Conservation (phyloP, 2,329 filamentous ascomycete genomes). For the Chalara sp. region DNA sequence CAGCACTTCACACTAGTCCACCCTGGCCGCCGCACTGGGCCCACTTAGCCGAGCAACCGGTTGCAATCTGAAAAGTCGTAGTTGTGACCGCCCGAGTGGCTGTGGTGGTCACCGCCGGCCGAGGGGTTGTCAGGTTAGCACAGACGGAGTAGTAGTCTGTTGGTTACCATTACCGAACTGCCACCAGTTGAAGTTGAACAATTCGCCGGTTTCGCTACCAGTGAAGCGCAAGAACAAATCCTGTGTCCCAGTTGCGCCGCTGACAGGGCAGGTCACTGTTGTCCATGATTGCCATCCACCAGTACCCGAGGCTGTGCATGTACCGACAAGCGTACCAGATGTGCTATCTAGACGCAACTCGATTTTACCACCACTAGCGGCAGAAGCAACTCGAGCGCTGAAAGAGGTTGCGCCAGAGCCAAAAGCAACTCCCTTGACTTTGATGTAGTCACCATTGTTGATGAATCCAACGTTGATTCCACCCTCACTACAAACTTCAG, state of each 20-base stretch:
- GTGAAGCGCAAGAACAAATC: background rate
- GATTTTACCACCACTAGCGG: background rate
- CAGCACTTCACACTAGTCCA: no score
- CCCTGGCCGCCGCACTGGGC: no score
- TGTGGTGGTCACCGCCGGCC: no score
- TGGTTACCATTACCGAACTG: background rate
- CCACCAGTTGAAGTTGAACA: background rate
- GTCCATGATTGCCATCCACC: background rate
- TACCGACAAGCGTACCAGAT: background rate
- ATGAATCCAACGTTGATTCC: background rate
- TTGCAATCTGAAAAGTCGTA: no score
- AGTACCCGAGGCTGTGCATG: background rate
- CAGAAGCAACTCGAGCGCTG: background rate
- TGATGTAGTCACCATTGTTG: slow-evolving; percentile 1
- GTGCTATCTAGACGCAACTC: background rate
- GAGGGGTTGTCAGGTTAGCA: no score
- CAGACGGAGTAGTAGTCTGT: no score
- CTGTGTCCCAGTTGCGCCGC: background rate
- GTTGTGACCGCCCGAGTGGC: no score
- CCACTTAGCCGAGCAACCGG: no score
- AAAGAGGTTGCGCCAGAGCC: background rate
- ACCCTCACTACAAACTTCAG: background rate
- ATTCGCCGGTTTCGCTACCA: background rate
- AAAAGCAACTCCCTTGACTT: slow-evolving; percentile 1
- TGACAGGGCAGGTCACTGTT: background rate